Conservation (phyloP, 2,329 filamentous ascomycete species). For the Annulohypoxylon truncatum region DNA sequence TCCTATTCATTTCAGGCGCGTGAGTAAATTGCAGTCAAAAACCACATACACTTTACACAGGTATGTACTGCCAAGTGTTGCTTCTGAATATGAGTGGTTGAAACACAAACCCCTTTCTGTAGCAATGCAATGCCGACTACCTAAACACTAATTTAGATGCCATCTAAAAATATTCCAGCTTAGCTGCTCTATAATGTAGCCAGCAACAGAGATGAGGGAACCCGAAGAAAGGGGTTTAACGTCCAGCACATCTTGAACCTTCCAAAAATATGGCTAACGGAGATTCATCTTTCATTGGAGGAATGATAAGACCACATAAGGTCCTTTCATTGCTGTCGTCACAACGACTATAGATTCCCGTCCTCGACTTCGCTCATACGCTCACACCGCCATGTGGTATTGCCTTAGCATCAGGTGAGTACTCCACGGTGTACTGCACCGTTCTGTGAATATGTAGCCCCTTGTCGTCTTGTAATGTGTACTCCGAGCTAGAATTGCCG, state of each 20-base stretch:
- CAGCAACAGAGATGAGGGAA: neutral
- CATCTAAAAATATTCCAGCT: neutral
- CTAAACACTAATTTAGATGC: neutral
- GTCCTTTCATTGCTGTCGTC: neutral
- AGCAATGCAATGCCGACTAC: neutral
- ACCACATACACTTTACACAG: neutral
- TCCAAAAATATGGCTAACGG: neutral
- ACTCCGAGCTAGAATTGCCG: conserved; percentile 33
- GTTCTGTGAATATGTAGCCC: conserved; percentile 46
- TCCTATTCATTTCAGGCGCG: neutral
- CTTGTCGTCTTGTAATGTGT: conserved; percentile 37
- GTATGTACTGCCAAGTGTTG: neutral
- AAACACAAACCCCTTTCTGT: neutral
- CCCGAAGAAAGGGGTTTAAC: neutral
- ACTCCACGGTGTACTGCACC: conserved; percentile 48
- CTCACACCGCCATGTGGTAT: neutral
- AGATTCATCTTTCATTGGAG: neutral
- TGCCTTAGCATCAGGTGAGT: conserved; percentile 35
- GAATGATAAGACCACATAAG: neutral
- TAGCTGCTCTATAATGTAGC: conserved; percentile 2
- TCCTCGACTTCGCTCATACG: neutral
- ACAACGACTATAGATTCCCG: neutral
- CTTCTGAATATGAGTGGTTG: neutral
- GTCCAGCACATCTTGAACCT: neutral
- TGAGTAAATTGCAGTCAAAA: neutral